Evolutionary conservation across 257 asterid species (phyloP).

Genomic region (Asclepias syriaca): DNA sequence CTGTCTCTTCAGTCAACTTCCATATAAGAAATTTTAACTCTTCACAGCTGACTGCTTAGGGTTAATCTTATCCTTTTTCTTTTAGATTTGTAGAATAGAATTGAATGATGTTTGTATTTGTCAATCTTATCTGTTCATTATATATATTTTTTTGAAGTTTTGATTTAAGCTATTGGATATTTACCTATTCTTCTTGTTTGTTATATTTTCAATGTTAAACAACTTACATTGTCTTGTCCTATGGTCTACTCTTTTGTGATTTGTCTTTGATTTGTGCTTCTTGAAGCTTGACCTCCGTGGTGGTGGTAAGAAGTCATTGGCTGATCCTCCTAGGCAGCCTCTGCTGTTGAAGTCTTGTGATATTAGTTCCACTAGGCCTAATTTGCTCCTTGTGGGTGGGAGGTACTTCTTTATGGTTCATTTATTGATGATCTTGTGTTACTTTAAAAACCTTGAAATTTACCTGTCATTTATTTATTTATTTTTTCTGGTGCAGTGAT

Average conservation of each 20-base stretch:
- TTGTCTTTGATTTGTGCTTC: conserved; percentile 1
- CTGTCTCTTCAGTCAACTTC: background rate
- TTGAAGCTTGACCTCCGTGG: conserved; percentile 91
- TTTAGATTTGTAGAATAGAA: background rate
- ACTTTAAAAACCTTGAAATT: conserved; percentile 17
- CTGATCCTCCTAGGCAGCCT: conserved; percentile 78
- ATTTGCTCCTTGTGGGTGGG: conserved; percentile 97
- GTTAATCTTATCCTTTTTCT: background rate
- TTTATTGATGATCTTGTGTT: conserved; percentile 16
- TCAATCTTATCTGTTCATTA: too few relatives aligned
- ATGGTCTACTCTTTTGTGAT: background rate
- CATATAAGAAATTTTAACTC: conserved; percentile 3
- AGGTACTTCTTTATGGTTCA: conserved; percentile 42
- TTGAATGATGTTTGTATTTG: background rate
- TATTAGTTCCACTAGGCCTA: conserved; percentile 86
- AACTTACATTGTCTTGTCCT: background rate
- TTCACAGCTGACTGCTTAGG: background rate
- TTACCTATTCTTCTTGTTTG: background rate
- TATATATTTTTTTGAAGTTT: background rate
- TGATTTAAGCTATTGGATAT: conserved; percentile 2
- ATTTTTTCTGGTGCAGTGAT: conserved; percentile 55
- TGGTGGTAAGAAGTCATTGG: conserved; percentile 78
- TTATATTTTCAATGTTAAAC: background rate
- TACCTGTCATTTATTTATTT: conserved; percentile 10
- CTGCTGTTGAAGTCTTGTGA: conserved; percentile 88